Base-by-base conservation (phyloP, 108 stramenopile species). In the Fragilaria radians region DNA sequence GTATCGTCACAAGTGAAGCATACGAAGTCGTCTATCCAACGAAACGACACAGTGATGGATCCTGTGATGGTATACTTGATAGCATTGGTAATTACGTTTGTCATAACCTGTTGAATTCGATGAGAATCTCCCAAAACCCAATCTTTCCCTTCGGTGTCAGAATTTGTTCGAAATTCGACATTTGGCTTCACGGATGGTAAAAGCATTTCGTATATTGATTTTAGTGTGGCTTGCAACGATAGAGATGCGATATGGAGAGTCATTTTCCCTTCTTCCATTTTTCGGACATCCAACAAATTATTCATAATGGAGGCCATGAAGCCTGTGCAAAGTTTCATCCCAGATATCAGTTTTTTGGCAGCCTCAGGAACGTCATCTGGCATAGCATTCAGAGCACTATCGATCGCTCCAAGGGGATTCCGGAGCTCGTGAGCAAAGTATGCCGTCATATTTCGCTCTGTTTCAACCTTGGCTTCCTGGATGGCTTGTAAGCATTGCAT, bases 261-360 rank as follows among this genome's bases (percentile, higher is more conserved):
- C 81, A 86, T 86, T 59, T 78, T 78, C 5, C 81, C 81, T 51
- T 82, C 85, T 66, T 86, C 85, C 74, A 82, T 80, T 34, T 82
- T 82, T 48, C 85, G 32, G 0, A 82, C 77, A 54, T 86, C 85
- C 32, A 86, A 49, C 4, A 86, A 64, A 54, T 86, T 86, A 56
- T 86, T 86, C 79, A 86, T 82, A 26, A 86, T 80, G 0, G 73
- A 74, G 9, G 80, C 73, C 85, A 86, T 86, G 63, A 82, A 82
- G 14, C 70, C 61, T 27, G 74, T 63, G 54, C 85, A 86, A 2
- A 82, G 61, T 29, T 81, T 73, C 83, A 85, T 85, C 0, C 72
- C 77, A 3, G 71, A 52, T 18, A 81, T 62, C 1, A 85, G 62
- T 32, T 47, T 60, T 25, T 50, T 48, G 5, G 77, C 78, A 3